These are phyloP conservation scores for Stylonectria norvegica DNA, from an alignment of 2,329 filamentous ascomycete species.

Conservation along the genomic window DNA sequence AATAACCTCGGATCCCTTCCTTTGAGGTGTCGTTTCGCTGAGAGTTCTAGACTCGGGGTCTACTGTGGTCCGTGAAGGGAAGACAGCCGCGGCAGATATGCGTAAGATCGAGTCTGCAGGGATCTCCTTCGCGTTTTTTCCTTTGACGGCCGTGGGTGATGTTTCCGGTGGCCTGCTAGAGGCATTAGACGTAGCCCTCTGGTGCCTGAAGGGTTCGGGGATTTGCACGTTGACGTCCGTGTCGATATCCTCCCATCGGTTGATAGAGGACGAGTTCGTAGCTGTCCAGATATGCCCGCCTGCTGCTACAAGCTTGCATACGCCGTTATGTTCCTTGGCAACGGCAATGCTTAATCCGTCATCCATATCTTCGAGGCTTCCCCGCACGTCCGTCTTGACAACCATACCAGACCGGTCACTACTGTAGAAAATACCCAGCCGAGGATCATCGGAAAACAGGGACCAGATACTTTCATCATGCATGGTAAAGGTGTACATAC, in stretches of 20 bases:
- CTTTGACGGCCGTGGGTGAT: slow-evolving; percentile 33
- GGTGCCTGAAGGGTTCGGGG: slow-evolving; percentile 51
- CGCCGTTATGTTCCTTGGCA: slow-evolving; percentile 84
- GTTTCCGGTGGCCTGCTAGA: slow-evolving; percentile 35
- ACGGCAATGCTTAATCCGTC: slow-evolving; percentile 88
- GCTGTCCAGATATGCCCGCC: slow-evolving; percentile 85
- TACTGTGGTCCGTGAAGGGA: slow-evolving; percentile 56
- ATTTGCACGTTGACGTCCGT: slow-evolving; percentile 69
- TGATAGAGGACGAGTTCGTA: slow-evolving; percentile 86
- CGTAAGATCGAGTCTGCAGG: slow-evolving; percentile 73
- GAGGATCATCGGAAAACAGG: slow-evolving; percentile 81
- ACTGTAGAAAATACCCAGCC: slow-evolving; percentile 88
- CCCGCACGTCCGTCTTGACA: slow-evolving; percentile 91
- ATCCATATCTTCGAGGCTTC: slow-evolving; percentile 64
- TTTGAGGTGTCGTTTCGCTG: slow-evolving; percentile 40
- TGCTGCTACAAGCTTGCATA: slow-evolving; percentile 64
- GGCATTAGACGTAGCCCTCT: slow-evolving; percentile 45
- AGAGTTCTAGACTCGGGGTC: slow-evolving; percentile 55
- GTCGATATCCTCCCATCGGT: slow-evolving; percentile 85
- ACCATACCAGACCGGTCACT: slow-evolving; percentile 87
- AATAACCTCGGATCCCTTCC: slow-evolving; percentile 35
- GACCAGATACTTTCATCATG: slow-evolving; percentile 99
- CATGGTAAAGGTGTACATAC: slow-evolving; percentile 98
- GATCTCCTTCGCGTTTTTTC: slow-evolving; percentile 55
- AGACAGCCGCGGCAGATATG: slow-evolving; percentile 78